Evolutionary conservation across 2,329 filamentous ascomycete genomes (phyloP).

Genomic region (Herpotrichia juniperi): DNA sequence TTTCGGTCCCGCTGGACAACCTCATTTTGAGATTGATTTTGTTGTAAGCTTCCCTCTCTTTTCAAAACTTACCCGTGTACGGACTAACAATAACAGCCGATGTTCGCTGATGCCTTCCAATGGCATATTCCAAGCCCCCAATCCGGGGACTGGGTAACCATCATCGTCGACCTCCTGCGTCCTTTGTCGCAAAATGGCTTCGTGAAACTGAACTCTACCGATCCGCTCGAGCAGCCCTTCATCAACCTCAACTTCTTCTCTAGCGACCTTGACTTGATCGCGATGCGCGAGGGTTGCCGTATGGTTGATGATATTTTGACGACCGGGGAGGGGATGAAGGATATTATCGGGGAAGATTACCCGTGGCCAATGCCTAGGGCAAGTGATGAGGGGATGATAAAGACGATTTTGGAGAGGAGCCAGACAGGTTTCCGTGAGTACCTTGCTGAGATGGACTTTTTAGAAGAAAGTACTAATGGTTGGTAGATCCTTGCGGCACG

Average conservation of each 20-base stretch:
- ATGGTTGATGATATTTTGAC: conserved; percentile 64
- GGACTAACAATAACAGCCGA: conserved; percentile 30
- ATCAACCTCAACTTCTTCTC: conserved; percentile 50
- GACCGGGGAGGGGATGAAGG: conserved; percentile 62
- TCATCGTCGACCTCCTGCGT: conserved; percentile 60
- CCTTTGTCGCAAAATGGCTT: conserved; percentile 60
- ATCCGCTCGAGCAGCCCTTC: conserved; percentile 66
- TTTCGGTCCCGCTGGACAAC: conserved; percentile 31
- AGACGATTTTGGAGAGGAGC: conserved; percentile 59
- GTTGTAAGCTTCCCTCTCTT: conserved; percentile 43
- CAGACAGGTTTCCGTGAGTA: conserved; percentile 61
- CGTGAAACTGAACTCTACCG: conserved; percentile 62
- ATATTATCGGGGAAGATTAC: conserved; percentile 60
- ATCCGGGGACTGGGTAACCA: conserved; percentile 60
- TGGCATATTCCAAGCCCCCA: conserved; percentile 54
- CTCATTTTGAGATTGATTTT: conserved; percentile 56
- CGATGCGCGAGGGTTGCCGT: conserved; percentile 63
- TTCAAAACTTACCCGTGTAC: background rate
- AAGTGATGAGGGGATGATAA: conserved; percentile 63
- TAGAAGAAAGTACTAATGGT: conserved; percentile 8
- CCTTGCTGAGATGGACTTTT: background rate
- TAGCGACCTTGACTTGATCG: conserved; percentile 59
- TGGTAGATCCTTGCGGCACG: conserved; percentile 61
- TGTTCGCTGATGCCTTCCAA: conserved; percentile 61
- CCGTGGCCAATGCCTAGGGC: conserved; percentile 66